Evolutionary conservation across 1,139 yeast genomes (phyloP).

Genomic region (Kurtzmaniella natalensis): DNA sequence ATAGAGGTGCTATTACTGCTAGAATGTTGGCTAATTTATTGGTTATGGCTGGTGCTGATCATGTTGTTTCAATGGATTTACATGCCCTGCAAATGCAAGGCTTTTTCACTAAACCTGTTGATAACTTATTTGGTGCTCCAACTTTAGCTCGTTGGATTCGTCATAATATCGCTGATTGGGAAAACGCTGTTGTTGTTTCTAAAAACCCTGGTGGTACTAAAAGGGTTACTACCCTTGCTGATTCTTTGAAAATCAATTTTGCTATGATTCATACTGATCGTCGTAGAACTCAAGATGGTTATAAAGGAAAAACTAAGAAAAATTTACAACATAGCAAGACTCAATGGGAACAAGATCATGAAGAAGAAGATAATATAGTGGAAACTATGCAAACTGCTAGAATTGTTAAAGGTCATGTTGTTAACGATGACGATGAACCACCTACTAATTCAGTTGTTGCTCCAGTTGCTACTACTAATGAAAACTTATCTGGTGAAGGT

Average conservation of each 20-base stretch:
- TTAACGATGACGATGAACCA: conserved; percentile 67
- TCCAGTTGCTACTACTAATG: conserved; percentile 9
- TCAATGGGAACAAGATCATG: conserved; percentile 34
- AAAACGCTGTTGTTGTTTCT: conserved; percentile 80
- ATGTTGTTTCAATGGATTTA: conserved; percentile 94
- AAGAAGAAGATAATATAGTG: conserved; percentile 65
- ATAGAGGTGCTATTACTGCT: conserved; percentile 98
- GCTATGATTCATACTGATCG: conserved; percentile 99
- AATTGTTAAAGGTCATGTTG: conserved; percentile 95
- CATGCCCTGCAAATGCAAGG: conserved; percentile 99
- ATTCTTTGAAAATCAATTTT: conserved; percentile 87
- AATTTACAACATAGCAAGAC: conserved; percentile 26
- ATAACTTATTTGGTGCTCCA: conserved; percentile 93
- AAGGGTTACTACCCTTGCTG: conserved; percentile 95
- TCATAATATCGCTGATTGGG: conserved; percentile 80
- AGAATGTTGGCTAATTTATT: conserved; percentile 94
- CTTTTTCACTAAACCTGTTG: conserved; percentile 94
- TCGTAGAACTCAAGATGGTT: conserved; percentile 78
- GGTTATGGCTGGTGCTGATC: conserved; percentile 99
- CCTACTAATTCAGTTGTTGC: conserved; percentile 10
- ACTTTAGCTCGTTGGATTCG: conserved; percentile 95
- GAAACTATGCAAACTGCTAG: conserved; percentile 94
- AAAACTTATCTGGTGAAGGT: conserved; percentile 44
- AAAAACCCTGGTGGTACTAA: conserved; percentile 99
- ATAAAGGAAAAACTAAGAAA: conserved; percentile 34